Evolutionary conservation across 345 rosid genomes (phyloP).

Genomic region (Dipteronia sinensis): DNA sequence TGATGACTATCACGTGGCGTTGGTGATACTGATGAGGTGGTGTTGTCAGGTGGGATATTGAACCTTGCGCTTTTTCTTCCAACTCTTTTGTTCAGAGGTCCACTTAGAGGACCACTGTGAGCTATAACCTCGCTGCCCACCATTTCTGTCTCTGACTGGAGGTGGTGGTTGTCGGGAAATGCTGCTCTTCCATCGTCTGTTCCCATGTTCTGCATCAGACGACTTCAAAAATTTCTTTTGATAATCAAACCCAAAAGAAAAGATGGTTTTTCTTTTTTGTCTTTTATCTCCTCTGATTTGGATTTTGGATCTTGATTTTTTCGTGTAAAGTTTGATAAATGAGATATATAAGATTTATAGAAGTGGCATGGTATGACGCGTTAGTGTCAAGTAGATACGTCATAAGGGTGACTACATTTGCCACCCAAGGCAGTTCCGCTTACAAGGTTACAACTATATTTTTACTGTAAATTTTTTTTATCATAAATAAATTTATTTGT

Average conservation of each 20-base stretch:
- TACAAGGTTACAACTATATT: no score
- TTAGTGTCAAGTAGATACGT: neutral
- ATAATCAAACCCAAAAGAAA: neutral
- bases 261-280: neutral
- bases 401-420: no score
- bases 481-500: no score
- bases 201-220: slow-evolving; percentile 28
- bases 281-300: neutral
- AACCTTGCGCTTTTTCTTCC: slow-evolving; percentile 42
- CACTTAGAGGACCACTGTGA: slow-evolving; percentile 51
- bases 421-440: no score
- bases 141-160: slow-evolving; percentile 47
- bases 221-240: neutral
- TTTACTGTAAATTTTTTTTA: no score
- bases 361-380: neutral
- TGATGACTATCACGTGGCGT: neutral
- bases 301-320: neutral
- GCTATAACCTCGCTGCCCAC: slow-evolving; percentile 24
- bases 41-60: slow-evolving; percentile 21
- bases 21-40: slow-evolving; percentile 19
- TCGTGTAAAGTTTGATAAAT: neutral
- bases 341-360: neutral
- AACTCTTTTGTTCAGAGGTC: slow-evolving; percentile 53
- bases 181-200: slow-evolving; percentile 20
- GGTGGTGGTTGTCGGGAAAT: slow-evolving; percentile 24